phyloP scores from a whole-genome alignment of 257 asterid species.

The Fraxinus excelsior region DNA sequence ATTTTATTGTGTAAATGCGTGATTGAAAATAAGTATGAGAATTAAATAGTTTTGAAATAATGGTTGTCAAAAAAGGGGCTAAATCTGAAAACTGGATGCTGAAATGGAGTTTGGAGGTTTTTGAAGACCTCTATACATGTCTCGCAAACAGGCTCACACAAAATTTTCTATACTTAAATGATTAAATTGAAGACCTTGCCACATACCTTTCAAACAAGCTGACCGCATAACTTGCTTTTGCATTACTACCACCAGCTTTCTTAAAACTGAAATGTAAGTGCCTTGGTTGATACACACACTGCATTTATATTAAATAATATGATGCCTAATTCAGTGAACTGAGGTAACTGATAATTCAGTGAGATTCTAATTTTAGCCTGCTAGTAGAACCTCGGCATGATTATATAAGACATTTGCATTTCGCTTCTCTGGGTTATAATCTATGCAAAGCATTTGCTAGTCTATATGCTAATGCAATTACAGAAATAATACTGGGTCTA shows the following conservation, averaged over 20 bases:
- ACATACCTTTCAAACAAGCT: not conserved
- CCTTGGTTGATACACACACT: not conserved
- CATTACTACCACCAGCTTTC: not conserved
- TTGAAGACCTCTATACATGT: not conserved
- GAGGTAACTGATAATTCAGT: not conserved
- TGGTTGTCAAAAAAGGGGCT: no score
- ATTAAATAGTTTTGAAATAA: no score
- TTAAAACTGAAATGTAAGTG: not conserved
- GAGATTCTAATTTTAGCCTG: not conserved
- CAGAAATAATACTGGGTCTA: not conserved
- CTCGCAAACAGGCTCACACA: not conserved
- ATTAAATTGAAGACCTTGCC: not conserved
- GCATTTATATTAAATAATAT: not conserved
- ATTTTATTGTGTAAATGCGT: no score
- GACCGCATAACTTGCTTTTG: not conserved
- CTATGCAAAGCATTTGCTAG: not conserved
- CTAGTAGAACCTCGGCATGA: not conserved
- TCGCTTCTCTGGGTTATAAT: not conserved
- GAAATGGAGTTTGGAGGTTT: slow-evolving; percentile 1
- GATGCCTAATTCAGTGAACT: not conserved
- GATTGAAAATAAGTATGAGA: no score
- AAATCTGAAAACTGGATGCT: not conserved
- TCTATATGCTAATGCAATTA: not conserved
- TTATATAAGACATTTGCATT: not conserved
- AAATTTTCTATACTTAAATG: not conserved